phyloP scores from a whole-genome alignment of 345 rosid species.

The Rhodamnia rubescens region DNA sequence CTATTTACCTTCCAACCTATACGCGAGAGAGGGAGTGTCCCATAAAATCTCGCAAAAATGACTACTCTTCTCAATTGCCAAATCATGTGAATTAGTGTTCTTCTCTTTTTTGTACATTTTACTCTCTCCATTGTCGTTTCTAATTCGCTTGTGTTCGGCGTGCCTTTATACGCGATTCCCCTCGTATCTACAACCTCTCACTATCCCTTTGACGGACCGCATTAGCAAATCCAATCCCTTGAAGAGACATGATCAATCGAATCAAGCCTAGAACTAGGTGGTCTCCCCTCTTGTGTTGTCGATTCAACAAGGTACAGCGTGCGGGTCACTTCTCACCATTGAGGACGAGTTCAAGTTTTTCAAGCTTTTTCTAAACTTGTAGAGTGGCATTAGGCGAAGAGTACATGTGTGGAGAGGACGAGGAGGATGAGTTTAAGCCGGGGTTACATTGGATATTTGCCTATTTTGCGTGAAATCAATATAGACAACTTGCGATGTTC shows the following conservation, averaged over 20 bases:
- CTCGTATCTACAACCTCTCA: not conserved
- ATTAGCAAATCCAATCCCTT: not conserved
- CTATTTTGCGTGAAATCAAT: not conserved
- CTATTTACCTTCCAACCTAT: no score
- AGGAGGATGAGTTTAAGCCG: not conserved
- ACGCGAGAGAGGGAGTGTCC: no score
- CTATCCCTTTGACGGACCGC: not conserved
- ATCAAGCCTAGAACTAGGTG: not conserved
- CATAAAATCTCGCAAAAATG: no score
- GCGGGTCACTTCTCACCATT: not conserved
- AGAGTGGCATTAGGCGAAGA: not conserved
- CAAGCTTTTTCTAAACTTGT: not conserved
- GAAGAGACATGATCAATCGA: not conserved
- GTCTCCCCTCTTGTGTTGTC: not conserved
- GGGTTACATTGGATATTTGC: not conserved
- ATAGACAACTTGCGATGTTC: not conserved
- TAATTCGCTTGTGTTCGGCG: no score
- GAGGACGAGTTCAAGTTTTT: not conserved
- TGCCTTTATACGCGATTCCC: not conserved
- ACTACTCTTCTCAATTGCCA: not conserved
- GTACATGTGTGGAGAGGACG: not conserved
- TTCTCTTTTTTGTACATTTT: not conserved
- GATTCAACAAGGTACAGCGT: not conserved
- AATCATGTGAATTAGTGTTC: not conserved
- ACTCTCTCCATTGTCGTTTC: no score